Base-by-base conservation (phyloP, 495 filamentous ascomycete species). In the Aspergillus panamensis region DNA sequence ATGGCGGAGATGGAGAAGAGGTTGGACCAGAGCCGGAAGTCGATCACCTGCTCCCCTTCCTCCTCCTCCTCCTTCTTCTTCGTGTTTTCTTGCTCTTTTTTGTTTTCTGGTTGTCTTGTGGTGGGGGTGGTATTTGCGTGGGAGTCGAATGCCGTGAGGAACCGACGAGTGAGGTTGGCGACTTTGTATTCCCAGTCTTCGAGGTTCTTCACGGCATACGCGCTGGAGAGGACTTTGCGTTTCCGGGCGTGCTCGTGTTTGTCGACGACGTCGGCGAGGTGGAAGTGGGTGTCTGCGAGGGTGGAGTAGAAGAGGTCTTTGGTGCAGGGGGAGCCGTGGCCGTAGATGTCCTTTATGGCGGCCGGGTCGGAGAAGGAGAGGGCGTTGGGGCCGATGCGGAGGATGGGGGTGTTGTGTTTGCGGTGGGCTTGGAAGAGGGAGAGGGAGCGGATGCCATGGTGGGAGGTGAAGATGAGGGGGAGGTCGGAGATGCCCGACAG, bases 321-420 rank as follows among this genome's bases (percentile, higher is more conserved):
- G 52, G 62, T 63, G 48, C 74, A 79, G 43, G 59, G 60, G 0
- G 79, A 77, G 29, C 64, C 65, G 57, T 82, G 80, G 21, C 76
- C 77, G 56, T 81, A 82, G 44, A 82, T 80, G 52, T 81, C 78
- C 57, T 75, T 74, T 57, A 80, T 78, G 7, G 79, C 79, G 9
- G 13, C 42, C 25, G 13, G 62, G 37, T 61, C 67, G 8, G 60
- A 57, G 57, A 65, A 80, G 0, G 78, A 80, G 0, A 83, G 65
- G 8, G 66, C 57, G 48, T 81, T 83, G 3, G 78, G 78, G 2
- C 75, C 77, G 37, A 71, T 74, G 3, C 79, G 73, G 17, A 82
- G 50, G 19, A 81, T 66, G 6, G 77, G 73, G 20, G 29, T 9
- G 30, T 6, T 8, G 30, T 67, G 55, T n/a, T 63, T 62, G 48